Evolutionary conservation across 108 stramenopile species (phyloP).

Genomic region (Discostella stelligeroides): DNA sequence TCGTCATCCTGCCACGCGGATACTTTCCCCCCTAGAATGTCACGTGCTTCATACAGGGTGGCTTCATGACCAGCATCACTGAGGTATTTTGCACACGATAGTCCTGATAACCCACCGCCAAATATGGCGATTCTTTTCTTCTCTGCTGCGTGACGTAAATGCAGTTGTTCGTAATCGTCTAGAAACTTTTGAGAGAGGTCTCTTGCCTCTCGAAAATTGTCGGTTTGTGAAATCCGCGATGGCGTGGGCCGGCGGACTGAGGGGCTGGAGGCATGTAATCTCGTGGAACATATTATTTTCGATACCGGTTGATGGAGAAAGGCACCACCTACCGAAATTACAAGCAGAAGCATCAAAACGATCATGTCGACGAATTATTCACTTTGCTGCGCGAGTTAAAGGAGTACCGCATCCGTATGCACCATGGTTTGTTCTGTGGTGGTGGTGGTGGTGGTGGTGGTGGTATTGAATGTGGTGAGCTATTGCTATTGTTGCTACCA

Average conservation of each 20-base stretch:
- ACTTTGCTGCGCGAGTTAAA: too few species aligned
- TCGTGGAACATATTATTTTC: too few species aligned
- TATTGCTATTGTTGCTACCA: too few species aligned
- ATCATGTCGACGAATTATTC: too few species aligned
- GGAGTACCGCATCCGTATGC: too few species aligned
- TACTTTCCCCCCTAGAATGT: constrained; percentile 91
- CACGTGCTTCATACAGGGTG: constrained; percentile 83
- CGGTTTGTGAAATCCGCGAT: constrained; percentile 43
- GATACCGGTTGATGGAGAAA: too few species aligned
- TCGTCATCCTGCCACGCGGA: constrained; percentile 93
- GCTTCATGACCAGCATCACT: constrained; percentile 92
- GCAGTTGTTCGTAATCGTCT: constrained; percentile 13
- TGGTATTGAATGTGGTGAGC: too few species aligned
- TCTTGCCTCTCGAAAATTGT: constrained; percentile 47
- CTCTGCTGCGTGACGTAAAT: constrained; percentile 10
- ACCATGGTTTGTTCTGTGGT: too few species aligned
- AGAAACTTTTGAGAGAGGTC: constrained; percentile 40
- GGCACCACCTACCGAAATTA: neutral
- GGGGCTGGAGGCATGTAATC: neutral
- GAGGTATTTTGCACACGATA: constrained; percentile 94
- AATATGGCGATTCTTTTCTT: constrained; percentile 88
- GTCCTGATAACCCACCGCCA: constrained; percentile 91
- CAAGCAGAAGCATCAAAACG: neutral
- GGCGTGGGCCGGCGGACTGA: constrained; percentile 48
- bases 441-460: too few species aligned